A percentile compares a stretch with the other conserved stretches of the same genome.
These are phyloP conservation scores for Colletotrichum higginsianum DNA, from an alignment of 2,329 filamentous ascomycete species.

Conservation along the genomic window DNA sequence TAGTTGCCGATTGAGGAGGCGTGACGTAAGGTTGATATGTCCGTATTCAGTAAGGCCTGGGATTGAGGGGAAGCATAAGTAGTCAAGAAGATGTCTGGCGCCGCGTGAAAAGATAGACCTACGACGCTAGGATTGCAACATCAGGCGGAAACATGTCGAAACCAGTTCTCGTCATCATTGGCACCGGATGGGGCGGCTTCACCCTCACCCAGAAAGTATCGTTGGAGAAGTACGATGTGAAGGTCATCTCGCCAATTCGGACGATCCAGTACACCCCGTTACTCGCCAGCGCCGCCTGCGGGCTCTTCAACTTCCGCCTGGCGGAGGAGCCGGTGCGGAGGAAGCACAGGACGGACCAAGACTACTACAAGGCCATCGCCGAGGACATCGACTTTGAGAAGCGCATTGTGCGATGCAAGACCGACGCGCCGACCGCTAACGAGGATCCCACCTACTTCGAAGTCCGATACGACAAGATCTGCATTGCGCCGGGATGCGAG, in stretches of 20 bases:
- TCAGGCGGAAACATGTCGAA: constrained; percentile 1
- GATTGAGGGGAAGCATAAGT: constrained; percentile 16
- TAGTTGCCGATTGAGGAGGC: background rate
- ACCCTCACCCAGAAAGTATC: constrained; percentile 75
- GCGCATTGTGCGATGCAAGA: constrained; percentile 88
- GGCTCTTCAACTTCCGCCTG: constrained; percentile 97
- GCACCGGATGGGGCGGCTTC: constrained; percentile 85
- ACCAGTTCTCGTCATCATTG: constrained; percentile 60
- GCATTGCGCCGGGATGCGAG: constrained; percentile 96
- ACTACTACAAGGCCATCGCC: constrained; percentile 97
- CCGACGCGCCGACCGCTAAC: constrained; percentile 93
- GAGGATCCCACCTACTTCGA: constrained; percentile 81
- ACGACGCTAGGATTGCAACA: background rate
- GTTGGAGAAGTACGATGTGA: constrained; percentile 98
- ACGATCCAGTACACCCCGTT: constrained; percentile 99
- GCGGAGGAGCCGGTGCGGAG: constrained; percentile 99
- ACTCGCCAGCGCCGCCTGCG: constrained; percentile 96
- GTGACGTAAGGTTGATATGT: constrained; percentile 33
- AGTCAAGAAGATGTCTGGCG: background rate
- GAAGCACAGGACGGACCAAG: constrained; percentile 94
- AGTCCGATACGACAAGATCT: constrained; percentile 97
- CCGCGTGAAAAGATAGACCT: background rate
- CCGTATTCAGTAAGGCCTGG: background rate
- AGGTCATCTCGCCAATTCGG: constrained; percentile 97
- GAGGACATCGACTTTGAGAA: constrained; percentile 94